phyloP scores from a whole-genome alignment of 1,284 basidiomycete genomes.

The Pisolithus thermaeus region DNA sequence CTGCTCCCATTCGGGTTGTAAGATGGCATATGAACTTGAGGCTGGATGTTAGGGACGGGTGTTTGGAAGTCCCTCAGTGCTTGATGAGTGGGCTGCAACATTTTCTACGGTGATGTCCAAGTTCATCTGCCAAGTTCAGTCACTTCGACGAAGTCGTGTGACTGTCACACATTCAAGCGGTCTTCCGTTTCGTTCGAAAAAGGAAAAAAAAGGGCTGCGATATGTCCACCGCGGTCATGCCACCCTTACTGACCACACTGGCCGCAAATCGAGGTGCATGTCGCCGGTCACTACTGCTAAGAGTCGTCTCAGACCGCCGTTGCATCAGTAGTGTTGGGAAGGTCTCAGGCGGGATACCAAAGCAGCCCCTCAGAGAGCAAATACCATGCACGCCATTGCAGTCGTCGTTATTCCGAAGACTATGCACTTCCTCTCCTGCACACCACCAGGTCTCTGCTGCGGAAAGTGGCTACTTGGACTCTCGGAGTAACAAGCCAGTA shows the following conservation, averaged over 20 bases:
- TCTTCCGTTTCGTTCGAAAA: too few relatives aligned
- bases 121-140: too few relatives aligned
- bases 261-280: slow-evolving; percentile 11
- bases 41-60: too few relatives aligned
- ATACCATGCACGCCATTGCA: background rate
- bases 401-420: slow-evolving; percentile 1
- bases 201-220: too few relatives aligned
- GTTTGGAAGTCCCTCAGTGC: too few relatives aligned
- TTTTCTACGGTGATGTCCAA: too few relatives aligned
- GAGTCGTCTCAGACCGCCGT: background rate
- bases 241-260: slow-evolving; percentile 3
- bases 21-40: too few relatives aligned
- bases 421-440: slow-evolving; percentile 10
- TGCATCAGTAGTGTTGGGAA: slow-evolving; percentile 5
- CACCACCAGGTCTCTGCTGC: slow-evolving; percentile 5
- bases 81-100: too few relatives aligned
- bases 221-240: slow-evolving; percentile 7
- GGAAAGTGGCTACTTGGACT: slow-evolving; percentile 6
- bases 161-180: too few relatives aligned
- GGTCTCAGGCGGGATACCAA: slow-evolving; percentile 5
- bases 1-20: too few relatives aligned
- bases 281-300: slow-evolving; percentile 11
- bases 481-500: slow-evolving; percentile 15
- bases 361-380: background rate
- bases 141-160: too few relatives aligned